Conservation (phyloP, 306 rosid species). For the Quercus robur region DNA sequence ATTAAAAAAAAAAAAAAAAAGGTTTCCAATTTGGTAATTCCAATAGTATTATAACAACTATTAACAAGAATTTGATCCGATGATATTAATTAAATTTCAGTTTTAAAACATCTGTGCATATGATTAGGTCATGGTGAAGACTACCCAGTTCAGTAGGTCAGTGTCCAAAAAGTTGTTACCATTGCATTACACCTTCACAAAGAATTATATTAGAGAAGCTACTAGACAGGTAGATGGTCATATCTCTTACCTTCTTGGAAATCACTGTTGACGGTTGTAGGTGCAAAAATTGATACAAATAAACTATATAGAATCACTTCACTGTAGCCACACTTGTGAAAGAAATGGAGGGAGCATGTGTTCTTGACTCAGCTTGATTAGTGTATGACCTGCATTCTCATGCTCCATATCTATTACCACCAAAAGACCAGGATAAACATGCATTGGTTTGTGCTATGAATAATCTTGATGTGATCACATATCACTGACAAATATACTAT, state of each 20-base stretch:
- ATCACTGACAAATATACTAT: background rate
- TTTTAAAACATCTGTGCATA: background rate
- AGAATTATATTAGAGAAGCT: slow-evolving; percentile 81
- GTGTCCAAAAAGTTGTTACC: slow-evolving; percentile 86
- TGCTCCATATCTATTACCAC: background rate
- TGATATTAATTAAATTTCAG: background rate
- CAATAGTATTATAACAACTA: background rate
- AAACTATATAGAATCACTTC: background rate
- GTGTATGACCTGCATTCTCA: background rate
- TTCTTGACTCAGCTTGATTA: slow-evolving; percentile 1
- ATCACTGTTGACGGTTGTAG: background rate
- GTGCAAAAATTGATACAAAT: background rate
- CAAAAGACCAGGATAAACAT: background rate
- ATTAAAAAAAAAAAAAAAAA: too few species aligned
- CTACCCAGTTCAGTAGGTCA: slow-evolving; percentile 86
- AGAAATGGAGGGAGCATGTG: background rate
- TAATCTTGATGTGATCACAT: background rate
- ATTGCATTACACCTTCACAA: slow-evolving; percentile 82
- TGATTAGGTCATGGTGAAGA: slow-evolving; percentile 65
- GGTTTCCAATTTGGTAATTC: background rate
- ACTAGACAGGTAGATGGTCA: slow-evolving; percentile 55
- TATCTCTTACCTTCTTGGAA: background rate
- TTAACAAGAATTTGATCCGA: background rate
- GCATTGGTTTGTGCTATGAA: background rate
- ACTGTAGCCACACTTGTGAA: slow-evolving; percentile 1